A percentile compares a stretch with the other conserved stretches of the same genome.
phyloP scores from a whole-genome alignment of 768 basidiomycete species.

The Holtermannia corniformis region DNA sequence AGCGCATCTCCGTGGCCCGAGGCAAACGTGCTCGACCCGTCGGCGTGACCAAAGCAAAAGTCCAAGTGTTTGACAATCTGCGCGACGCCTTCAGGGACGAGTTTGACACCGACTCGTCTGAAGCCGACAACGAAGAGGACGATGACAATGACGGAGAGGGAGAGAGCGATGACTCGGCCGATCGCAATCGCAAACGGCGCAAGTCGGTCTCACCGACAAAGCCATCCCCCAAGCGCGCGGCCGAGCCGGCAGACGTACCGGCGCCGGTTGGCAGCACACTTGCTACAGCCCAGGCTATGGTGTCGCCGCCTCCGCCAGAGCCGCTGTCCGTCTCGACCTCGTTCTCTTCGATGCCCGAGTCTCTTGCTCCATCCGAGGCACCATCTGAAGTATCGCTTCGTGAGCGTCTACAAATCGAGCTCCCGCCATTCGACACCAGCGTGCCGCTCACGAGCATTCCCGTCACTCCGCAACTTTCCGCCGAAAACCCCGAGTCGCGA shows the following conservation, averaged over 20 bases:
- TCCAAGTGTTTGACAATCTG: slow-evolving; percentile 78
- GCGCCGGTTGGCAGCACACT: no score
- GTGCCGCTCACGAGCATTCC: slow-evolving; percentile 41
- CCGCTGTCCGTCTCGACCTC: slow-evolving; percentile 22
- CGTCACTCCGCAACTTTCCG: slow-evolving; percentile 30
- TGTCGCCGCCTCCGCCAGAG: slow-evolving; percentile 8
- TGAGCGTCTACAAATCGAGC: slow-evolving; percentile 37
- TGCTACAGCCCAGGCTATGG: no score
- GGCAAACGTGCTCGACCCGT: slow-evolving; percentile 83
- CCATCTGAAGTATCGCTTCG: slow-evolving; percentile 36
- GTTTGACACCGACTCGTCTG: slow-evolving; percentile 47
- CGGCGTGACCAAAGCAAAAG: slow-evolving; percentile 73
- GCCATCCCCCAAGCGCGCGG: background rate
- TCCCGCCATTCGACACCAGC: slow-evolving; percentile 40
- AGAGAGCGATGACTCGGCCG: slow-evolving; percentile 24
- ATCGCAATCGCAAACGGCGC: slow-evolving; percentile 1
- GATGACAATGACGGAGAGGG: no score
- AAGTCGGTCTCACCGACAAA: slow-evolving; percentile 18
- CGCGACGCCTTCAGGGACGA: slow-evolving; percentile 81
- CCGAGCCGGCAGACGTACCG: no score
- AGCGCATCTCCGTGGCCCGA: slow-evolving; percentile 72
- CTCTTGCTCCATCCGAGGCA: slow-evolving; percentile 25
- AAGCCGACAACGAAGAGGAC: slow-evolving; percentile 61
- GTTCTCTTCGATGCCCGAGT: slow-evolving; percentile 9
- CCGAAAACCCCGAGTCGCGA: slow-evolving; percentile 13